These are phyloP conservation scores for Elymus sibiricus DNA, from an alignment of 176 grass and related monocot genomes.

Conservation along the genomic window DNA sequence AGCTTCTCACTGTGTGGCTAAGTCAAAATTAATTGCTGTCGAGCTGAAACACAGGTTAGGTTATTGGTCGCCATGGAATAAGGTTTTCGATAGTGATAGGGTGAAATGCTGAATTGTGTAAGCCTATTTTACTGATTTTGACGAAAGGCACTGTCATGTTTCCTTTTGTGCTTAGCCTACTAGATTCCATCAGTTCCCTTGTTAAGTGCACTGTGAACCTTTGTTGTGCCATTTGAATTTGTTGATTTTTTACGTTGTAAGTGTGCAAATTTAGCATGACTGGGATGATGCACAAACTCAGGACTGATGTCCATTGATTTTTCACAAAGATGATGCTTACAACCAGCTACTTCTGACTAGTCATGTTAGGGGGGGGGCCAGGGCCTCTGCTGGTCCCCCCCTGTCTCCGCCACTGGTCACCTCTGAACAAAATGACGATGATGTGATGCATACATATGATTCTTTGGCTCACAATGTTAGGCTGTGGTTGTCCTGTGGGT, in stretches of 20 bases:
- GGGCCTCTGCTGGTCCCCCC: too few relatives aligned
- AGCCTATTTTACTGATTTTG: not conserved
- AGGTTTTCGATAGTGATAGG: not conserved
- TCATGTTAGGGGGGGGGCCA: too few relatives aligned
- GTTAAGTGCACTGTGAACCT: too few relatives aligned
- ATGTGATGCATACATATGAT: not conserved
- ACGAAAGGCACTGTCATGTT: not conserved
- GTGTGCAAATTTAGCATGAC: not conserved
- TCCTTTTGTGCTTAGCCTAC: not conserved
- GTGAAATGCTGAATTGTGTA: not conserved
- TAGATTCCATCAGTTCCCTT: too few relatives aligned
- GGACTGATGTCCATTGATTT: not conserved
- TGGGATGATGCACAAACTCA: not conserved
- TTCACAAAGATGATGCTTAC: not conserved
- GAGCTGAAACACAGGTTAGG: not conserved
- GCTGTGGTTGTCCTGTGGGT: constrained; percentile 4
- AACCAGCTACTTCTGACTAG: not conserved
- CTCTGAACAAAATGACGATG: not conserved
- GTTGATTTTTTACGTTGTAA: not conserved
- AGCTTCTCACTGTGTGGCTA: not conserved
- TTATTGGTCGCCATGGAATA: not conserved
- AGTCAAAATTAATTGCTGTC: too few relatives aligned
- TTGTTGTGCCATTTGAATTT: not conserved
- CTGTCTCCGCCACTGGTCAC: too few relatives aligned
- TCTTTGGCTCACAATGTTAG: not conserved